Conservation (phyloP, 257 asterid genomes). For the Linaria vulgaris region DNA sequence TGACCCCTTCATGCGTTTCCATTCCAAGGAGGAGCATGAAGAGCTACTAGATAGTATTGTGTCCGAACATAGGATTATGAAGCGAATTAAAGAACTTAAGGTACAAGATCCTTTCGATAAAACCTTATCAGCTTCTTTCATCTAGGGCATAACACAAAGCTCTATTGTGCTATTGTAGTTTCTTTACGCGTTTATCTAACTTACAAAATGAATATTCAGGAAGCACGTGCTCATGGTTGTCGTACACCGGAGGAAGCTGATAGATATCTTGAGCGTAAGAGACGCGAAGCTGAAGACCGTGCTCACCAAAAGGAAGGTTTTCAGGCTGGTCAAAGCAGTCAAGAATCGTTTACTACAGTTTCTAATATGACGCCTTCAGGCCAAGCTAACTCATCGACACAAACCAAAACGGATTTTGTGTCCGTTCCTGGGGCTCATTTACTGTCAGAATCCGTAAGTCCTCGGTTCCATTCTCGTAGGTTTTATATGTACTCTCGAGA, state of each 20-base stretch:
- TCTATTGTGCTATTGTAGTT: too few relatives aligned
- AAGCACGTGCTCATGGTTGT: conserved; percentile 79
- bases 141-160: neutral
- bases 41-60: conserved; percentile 56
- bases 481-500: neutral
- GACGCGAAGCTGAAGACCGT: conserved; percentile 52
- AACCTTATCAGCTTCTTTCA: neutral
- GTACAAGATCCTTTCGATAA: conserved; percentile 32
- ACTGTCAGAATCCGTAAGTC: conserved; percentile 73
- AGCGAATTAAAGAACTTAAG: conserved; percentile 72
- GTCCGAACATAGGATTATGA: conserved; percentile 54
- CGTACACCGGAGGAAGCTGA: conserved; percentile 68
- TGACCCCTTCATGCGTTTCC: conserved; percentile 75
- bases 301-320: conserved; percentile 45
- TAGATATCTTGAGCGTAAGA: conserved; percentile 60
- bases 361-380: conserved; percentile 48
- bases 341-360: conserved; percentile 49
- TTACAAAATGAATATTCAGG: conserved; percentile 43
- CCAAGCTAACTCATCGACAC: conserved; percentile 42
- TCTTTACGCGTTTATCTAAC: too few relatives aligned
- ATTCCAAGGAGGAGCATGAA: conserved; percentile 69
- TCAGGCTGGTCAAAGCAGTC: conserved; percentile 57
- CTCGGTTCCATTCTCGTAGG: conserved; percentile 11
- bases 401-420: conserved; percentile 36
- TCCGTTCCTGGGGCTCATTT: conserved; percentile 46